Conservation (phyloP, 2,329 filamentous ascomycete species). For the Triangularia setosa region DNA sequence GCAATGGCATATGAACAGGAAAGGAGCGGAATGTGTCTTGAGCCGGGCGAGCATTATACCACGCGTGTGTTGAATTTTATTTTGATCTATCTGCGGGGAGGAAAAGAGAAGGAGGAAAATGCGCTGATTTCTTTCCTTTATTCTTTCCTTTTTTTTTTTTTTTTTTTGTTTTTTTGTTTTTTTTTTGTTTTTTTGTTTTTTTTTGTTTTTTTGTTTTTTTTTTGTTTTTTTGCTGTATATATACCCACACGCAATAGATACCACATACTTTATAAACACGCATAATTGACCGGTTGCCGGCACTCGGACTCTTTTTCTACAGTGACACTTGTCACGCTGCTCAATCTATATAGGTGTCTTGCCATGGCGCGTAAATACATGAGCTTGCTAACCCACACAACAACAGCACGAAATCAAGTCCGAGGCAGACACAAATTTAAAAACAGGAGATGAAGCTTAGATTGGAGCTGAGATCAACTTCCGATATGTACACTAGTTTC, state of each 20-base stretch:
- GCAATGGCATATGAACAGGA: background rate
- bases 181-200: constrained; percentile 8
- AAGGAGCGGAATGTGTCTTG: background rate
- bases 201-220: constrained; percentile 4
- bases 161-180: constrained; percentile 8
- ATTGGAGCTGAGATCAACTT: no score
- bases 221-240: constrained; percentile 8
- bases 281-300: background rate
- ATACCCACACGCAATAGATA: constrained; percentile 5
- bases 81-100: background rate
- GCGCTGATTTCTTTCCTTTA: no score
- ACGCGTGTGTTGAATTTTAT: background rate
- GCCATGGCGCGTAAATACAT: no score
- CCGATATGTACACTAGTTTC: no score
- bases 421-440: no score
- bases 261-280: background rate
- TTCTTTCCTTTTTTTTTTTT: constrained; percentile 1
- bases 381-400: no score
- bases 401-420: no score
- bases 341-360: no score
- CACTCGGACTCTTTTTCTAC: background rate
- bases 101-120: background rate
- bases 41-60: constrained; percentile 5
- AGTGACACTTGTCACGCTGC: no score
- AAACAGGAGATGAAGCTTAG: no score